phyloP scores from a whole-genome alignment of 192 early-diverging fungal genomes.

The Dissophora globulifera region DNA sequence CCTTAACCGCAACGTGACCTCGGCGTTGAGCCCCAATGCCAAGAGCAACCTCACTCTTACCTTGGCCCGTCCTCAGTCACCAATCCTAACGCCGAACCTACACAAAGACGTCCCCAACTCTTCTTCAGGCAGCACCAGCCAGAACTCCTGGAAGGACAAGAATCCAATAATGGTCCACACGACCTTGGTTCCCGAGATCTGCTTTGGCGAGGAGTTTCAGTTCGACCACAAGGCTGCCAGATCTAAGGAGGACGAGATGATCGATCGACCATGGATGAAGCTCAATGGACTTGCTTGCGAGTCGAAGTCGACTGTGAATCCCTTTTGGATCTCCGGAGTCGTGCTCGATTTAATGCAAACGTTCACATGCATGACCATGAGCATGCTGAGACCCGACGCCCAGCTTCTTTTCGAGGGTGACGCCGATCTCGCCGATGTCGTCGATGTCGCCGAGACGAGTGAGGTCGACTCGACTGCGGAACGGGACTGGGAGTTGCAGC shows the following conservation, averaged over 20 bases:
- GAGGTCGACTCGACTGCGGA: neutral
- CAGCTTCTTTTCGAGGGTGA: too few relatives aligned
- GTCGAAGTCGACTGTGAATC: neutral
- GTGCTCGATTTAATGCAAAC: slow-evolving; percentile 36
- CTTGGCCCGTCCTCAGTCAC: slow-evolving; percentile 38
- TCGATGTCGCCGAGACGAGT: neutral
- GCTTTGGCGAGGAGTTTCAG: slow-evolving; percentile 42
- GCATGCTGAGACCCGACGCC: neutral
- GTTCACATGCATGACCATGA: slow-evolving; percentile 8
- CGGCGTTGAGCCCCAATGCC: slow-evolving; percentile 29
- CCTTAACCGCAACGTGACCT: slow-evolving; percentile 33
- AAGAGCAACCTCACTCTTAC: slow-evolving; percentile 36
- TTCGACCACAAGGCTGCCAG: slow-evolving; percentile 16
- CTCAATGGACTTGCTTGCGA: neutral
- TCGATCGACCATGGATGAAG: slow-evolving; percentile 41
- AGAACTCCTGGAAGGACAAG: slow-evolving; percentile 47
- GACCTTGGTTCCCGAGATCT: slow-evolving; percentile 46
- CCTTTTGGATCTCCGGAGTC: slow-evolving; percentile 18
- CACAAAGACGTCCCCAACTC: slow-evolving; percentile 52
- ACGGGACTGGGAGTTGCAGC: slow-evolving; percentile 44
- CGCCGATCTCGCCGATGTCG: too few relatives aligned
- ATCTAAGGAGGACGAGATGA: slow-evolving; percentile 17
- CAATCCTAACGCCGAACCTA: slow-evolving; percentile 41
- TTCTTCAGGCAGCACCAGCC: slow-evolving; percentile 22
- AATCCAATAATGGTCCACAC: slow-evolving; percentile 52